These are phyloP conservation scores for Sequoiadendron giganteum DNA, from an alignment of 75 land plant species.

Conservation along the genomic window DNA sequence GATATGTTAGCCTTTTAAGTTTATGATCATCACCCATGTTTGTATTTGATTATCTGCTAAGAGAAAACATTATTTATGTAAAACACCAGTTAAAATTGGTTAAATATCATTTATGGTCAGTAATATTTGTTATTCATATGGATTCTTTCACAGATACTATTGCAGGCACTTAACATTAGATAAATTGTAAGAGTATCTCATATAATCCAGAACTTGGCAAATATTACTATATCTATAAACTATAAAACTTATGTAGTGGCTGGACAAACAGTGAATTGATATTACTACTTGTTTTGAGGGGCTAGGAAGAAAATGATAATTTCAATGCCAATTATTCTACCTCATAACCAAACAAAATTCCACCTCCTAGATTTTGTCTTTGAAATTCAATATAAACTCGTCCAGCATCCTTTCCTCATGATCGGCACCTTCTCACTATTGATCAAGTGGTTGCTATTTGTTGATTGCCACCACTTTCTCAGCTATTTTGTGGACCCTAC, in stretches of 20 bases:
- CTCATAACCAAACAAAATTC: too few relatives aligned
- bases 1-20: not conserved
- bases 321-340: not conserved
- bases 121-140: too few relatives aligned
- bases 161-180: not conserved
- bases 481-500: too few relatives aligned
- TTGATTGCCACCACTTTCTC: too few relatives aligned
- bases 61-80: not conserved
- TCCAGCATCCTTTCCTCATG: not conserved
- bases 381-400: not conserved
- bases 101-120: too few relatives aligned
- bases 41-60: too few relatives aligned
- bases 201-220: not conserved
- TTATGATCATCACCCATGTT: not conserved
- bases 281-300: not conserved
- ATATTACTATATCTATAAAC: not conserved
- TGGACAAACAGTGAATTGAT: not conserved
- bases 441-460: too few relatives aligned
- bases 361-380: not conserved
- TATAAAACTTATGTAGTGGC: not conserved
- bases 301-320: not conserved
- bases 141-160: not conserved
- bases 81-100: not conserved
- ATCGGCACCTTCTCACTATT: too few relatives aligned
- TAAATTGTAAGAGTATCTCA: not conserved